Evolutionary conservation across 2,329 filamentous ascomycete genomes (phyloP), one percentile per base, ranked within the genome.

Genomic region (Alternaria atra): DNA sequence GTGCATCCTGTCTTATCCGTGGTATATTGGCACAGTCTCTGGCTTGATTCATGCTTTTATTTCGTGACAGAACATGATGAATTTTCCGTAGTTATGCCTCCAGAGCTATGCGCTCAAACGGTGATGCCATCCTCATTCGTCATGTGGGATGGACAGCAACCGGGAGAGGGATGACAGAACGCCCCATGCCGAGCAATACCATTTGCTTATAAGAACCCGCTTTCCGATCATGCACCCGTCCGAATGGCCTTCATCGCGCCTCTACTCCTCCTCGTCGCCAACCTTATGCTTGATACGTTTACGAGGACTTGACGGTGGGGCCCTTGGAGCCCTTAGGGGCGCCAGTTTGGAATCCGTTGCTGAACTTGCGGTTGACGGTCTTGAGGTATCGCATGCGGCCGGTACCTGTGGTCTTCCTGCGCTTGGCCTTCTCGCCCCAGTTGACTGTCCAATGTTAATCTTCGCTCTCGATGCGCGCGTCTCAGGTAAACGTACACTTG

Each of bases 361-460:
- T 93, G 90, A 97, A 97, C 85, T 89, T 89, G 83, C 95, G 91
- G 81, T 93, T 87, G 81, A 99, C 90, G 79, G 87, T 88, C 89
- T 96, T 97, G 82, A 99, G 89, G 86, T 94, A 92, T 82, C 93
- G 90, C 90, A 94, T 95, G 84, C 95, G 92, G 84, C 95, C 95
- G 80, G 93, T 94, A 79, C 95, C 95, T 82, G 92, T 94, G 81
- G 94, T 97, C 94, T 97, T 98, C 91, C 95, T 96, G 84, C 95
- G 89, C 93, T 98, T 98, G 79, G 94, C 94, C 92, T 99, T 99
- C 90, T 98, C 94, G 84, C 92, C 89, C 95, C 95, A 99, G 92
- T 99, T 97, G 91, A 90, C 94, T 98, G 81, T 77, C 50, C 46
- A 55, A 53, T 68, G 71, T 78, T 66, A 77, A 72, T 69, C 60